phyloP scores from a whole-genome alignment of 1,284 basidiomycete genomes.

The Thelephora terrestris region DNA sequence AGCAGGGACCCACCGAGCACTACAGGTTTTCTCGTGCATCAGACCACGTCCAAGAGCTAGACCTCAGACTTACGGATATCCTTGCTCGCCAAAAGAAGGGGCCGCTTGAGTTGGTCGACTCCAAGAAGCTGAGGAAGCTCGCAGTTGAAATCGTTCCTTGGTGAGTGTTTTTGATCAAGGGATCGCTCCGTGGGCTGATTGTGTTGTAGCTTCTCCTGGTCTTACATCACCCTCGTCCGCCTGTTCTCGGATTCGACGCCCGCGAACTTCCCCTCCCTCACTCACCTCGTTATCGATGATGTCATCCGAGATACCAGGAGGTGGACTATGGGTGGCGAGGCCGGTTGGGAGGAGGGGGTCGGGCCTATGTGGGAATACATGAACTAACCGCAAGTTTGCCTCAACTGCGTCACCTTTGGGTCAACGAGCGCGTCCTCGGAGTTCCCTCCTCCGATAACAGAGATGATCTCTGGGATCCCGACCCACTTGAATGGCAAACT shows the following conservation, averaged over 20 bases:
- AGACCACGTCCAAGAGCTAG: not conserved
- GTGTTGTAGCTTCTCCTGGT: not conserved
- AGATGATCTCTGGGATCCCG: not conserved
- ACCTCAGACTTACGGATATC: not conserved
- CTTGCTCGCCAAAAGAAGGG: not conserved
- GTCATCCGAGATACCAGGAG: not conserved
- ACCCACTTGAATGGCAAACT: not conserved
- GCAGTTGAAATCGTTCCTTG: not conserved
- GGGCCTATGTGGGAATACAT: not conserved
- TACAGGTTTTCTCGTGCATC: not conserved
- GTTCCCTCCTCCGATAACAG: not conserved
- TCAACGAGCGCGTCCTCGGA: not conserved
- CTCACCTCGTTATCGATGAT: not conserved
- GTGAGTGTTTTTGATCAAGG: not conserved
- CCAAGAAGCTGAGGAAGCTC: not conserved
- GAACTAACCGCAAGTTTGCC: not conserved
- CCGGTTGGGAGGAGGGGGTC: not conserved
- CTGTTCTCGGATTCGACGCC: not conserved
- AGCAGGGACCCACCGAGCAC: not conserved
- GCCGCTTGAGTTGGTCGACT: not conserved
- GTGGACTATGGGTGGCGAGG: not conserved
- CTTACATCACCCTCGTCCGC: not conserved
- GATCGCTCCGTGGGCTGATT: not conserved
- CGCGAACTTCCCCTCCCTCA: not conserved
- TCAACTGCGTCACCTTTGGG: not conserved